Evolutionary conservation across 805 yeast genomes (phyloP), one percentile per base, ranked within the genome.

Genomic region (Candida nitratophila): DNA sequence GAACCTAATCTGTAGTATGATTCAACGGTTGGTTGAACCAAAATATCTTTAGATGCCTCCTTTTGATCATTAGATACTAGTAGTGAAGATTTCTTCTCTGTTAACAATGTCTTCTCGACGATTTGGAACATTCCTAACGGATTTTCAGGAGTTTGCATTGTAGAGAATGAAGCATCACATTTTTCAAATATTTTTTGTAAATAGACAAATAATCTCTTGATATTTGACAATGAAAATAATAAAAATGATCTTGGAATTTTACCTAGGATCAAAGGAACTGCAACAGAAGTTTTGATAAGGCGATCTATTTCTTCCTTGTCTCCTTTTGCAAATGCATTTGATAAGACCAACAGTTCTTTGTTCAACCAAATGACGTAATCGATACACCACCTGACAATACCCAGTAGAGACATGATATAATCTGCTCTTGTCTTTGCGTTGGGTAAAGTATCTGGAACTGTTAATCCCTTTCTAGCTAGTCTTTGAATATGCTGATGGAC

Each of bases 371-470:
- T 77, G 44, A 87, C 70, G 47, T 87, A 77, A 57, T 89, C 96
- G 29, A 87, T 74, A 51, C 86, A 75, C 96, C 97, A 91, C 53
- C 87, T 77, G 9, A 85, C 78, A 34, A 84, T 77, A 0, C 97
- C 97, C n/a, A 86, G 62, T 11, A 81, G 68, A 16, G 79, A 71
- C 52, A 81, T 67, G 3, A 84, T 70, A 48, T 79, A 70, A 52
- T 83, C 89, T 32, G 81, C 82, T 50, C 88, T 69, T 56, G 76
- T 48, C 54, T 55, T 46, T 42, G 70, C 59, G 39, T 64, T 63
- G 6, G 56, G 53, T 10, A 61, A 57, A 17, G 69, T 69, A 47
- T 80, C 84, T 32, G 73, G 71, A 2, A 68, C 57, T 5, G 73
- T 71, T 14, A 62, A 69, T 33, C 75, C 76, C 50, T 78, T 79